Evolutionary conservation across 371 early-diverging fungal species (phyloP).

Genomic region (Fennellomyces sp.): DNA sequence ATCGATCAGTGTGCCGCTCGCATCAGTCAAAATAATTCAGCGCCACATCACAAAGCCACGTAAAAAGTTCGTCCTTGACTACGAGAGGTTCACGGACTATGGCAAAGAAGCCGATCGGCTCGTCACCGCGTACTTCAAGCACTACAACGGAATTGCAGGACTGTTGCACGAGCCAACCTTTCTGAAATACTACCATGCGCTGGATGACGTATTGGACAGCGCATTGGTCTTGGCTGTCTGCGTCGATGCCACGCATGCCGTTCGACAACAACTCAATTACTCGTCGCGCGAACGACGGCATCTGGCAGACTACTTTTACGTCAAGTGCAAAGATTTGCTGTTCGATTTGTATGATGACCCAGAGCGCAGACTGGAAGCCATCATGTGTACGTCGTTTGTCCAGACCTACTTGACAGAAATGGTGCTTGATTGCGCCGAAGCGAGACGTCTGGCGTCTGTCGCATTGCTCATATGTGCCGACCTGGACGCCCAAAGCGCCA

Average conservation of each 20-base stretch:
- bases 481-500: neutral
- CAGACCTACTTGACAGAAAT: neutral
- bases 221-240: slow-evolving; percentile 17
- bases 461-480: slow-evolving; percentile 1
- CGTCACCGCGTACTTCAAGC: neutral
- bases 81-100: neutral
- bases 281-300: slow-evolving; percentile 6
- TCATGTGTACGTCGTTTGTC: slow-evolving; percentile 2
- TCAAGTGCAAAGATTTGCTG: slow-evolving; percentile 3
- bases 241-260: neutral
- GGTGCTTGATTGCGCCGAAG: slow-evolving; percentile 1
- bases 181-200: neutral
- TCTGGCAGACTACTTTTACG: slow-evolving; percentile 23
- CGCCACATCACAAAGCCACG: neutral
- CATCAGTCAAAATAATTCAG: neutral
- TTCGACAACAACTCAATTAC: slow-evolving; percentile 3
- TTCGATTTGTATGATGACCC: slow-evolving; percentile 26
- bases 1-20: neutral
- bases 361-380: slow-evolving; percentile 10
- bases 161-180: slow-evolving; percentile 10
- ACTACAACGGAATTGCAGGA: neutral
- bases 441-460: slow-evolving; percentile 2
- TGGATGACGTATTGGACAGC: slow-evolving; percentile 4
- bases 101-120: neutral
- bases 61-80: neutral